These are phyloP conservation scores for Phanerodontia chrysosporium DNA, from an alignment of 768 basidiomycete species.

Conservation along the genomic window DNA sequence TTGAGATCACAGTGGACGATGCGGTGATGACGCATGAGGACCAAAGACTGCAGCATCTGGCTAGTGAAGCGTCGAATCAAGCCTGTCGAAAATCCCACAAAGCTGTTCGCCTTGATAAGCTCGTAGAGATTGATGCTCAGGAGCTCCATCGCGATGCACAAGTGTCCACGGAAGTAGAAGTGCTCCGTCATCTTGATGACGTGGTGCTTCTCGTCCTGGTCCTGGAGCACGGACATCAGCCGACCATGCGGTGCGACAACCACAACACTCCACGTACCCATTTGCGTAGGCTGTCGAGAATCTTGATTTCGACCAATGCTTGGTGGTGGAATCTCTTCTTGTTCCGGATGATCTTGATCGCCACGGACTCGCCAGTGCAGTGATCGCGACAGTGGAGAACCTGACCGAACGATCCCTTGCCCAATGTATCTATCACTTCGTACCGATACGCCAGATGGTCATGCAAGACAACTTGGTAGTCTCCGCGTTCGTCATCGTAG, in stretches of 20 bases:
- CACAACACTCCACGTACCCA: slow-evolving; percentile 64
- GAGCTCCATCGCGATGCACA: slow-evolving; percentile 97
- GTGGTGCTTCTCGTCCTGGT: slow-evolving; percentile 93
- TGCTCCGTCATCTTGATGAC: slow-evolving; percentile 98
- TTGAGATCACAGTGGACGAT: slow-evolving; percentile 99
- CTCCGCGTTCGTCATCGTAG: slow-evolving; percentile 97
- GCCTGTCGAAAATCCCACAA: slow-evolving; percentile 94
- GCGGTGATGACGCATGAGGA: slow-evolving; percentile 92
- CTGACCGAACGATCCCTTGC: slow-evolving; percentile 98
- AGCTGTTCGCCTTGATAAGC: slow-evolving; percentile 97
- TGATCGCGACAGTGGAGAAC: slow-evolving; percentile 95
- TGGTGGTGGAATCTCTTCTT: slow-evolving; percentile 99
- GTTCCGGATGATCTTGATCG: slow-evolving; percentile 98
- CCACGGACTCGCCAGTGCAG: slow-evolving; percentile 91
- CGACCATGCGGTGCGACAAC: neutral
- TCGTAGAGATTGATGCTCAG: slow-evolving; percentile 99
- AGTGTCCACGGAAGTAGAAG: slow-evolving; percentile 95
- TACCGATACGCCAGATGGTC: slow-evolving; percentile 98
- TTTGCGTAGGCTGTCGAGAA: slow-evolving; percentile 92
- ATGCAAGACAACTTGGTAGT: slow-evolving; percentile 84
- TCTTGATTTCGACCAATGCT: slow-evolving; percentile 98
- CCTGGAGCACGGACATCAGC: slow-evolving; percentile 42
- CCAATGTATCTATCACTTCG: slow-evolving; percentile 86
- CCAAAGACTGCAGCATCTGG: slow-evolving; percentile 90
- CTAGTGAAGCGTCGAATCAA: slow-evolving; percentile 94